Base-by-base conservation (phyloP, 73 alveolate species). In the Loxodes magnus region DNA sequence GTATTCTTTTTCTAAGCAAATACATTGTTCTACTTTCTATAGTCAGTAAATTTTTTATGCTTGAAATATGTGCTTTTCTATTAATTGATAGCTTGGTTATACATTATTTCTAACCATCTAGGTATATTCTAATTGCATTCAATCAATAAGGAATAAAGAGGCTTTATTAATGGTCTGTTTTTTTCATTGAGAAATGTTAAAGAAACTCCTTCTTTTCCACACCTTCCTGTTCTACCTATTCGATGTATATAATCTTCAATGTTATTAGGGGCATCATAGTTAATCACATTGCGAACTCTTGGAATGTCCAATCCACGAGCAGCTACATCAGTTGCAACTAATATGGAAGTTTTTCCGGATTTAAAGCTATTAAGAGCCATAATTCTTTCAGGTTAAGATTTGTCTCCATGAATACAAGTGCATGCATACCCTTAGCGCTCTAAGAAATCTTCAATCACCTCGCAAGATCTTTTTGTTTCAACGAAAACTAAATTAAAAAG, bases 191-290 rank as follows among this genome's bases (percentile, higher is more conserved):
- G n/a, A n/a, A 91, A 71, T 7, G 98, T 87, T 22, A 91, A 55
- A 9, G 96, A 80, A 5, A 77, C 77, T 4, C 98, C 98, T 48
- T 83, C 56, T 14, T 58, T 42, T 24, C 98, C 98, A 41, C 87
- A 88, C 57, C 98, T 78, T 2, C 97, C 96, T 7, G 96, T 84
- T 64, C 96, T 73, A 24, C 96, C 96, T 5, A 84, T 78, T 52
- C 96, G 67, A 68, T 84, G 96, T 15, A 74, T 62, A 53, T 84
- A 84, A 43, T 92, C 52, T 44, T 79, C 83, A 1, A 81, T 70
- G 41, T 71, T 77, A 26, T 61, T 71, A 12, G 96, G 96, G 77
- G 74, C 74, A 35, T 65, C 61, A 63, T 74, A 77, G 55, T 84
- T 84, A 19, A 84, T 74, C 6, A 84, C 96, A 51, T 78, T 49